These are phyloP conservation scores for Mycena crocata DNA, from an alignment of 768 basidiomycete genomes.

Conservation along the genomic window DNA sequence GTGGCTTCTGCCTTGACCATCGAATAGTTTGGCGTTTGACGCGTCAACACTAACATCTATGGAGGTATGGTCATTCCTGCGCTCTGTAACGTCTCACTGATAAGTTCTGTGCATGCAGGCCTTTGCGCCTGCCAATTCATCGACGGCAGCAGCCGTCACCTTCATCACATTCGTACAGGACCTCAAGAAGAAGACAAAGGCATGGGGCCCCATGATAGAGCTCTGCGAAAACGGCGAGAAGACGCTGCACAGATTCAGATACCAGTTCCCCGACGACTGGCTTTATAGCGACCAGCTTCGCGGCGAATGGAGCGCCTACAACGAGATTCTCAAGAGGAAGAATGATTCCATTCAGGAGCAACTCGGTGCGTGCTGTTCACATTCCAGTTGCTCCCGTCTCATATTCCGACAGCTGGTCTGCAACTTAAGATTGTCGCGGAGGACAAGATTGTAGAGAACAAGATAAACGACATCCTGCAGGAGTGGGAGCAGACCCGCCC, in stretches of 20 bases:
- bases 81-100: slow-evolving; percentile 20
- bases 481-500: slow-evolving; percentile 98
- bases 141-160: slow-evolving; percentile 97
- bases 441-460: slow-evolving; percentile 97
- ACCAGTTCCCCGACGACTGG: slow-evolving; percentile 98
- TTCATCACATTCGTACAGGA: slow-evolving; percentile 99
- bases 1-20: slow-evolving; percentile 16
- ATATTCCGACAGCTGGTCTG: slow-evolving; percentile 76
- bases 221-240: slow-evolving; percentile 96
- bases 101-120: slow-evolving; percentile 50
- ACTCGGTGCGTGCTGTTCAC: slow-evolving; percentile 71
- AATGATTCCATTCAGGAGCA: slow-evolving; percentile 99
- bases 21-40: slow-evolving; percentile 39
- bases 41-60: slow-evolving; percentile 54
- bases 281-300: slow-evolving; percentile 97
- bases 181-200: slow-evolving; percentile 94
- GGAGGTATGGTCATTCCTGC: slow-evolving; percentile 49
- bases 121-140: slow-evolving; percentile 84
- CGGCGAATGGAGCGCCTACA: slow-evolving; percentile 98
- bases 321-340: slow-evolving; percentile 97
- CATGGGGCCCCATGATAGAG: slow-evolving; percentile 97
- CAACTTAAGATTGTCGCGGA: slow-evolving; percentile 99
- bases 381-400: slow-evolving; percentile 6
- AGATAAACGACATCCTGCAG: slow-evolving; percentile 87
- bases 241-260: slow-evolving; percentile 96